Percentiles rank a stretch among this genome's conserved stretches.
Conservation (phyloP, 1,139 yeast species). For the Candida tropicalis region DNA sequence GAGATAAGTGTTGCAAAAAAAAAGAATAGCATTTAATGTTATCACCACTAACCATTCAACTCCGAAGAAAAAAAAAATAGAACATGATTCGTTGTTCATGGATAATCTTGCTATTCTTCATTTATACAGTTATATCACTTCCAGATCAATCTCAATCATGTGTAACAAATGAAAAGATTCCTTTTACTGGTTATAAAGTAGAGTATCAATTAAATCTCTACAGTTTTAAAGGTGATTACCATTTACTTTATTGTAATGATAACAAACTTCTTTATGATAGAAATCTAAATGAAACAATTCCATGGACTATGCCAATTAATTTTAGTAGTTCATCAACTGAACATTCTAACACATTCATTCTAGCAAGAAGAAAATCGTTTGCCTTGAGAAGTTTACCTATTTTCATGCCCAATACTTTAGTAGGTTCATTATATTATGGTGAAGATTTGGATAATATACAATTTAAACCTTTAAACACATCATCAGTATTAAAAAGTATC, state of each 20-base stretch:
- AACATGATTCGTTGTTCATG: too few relatives aligned
- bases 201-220: slow-evolving; percentile 28
- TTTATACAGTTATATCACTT: slow-evolving; percentile 5
- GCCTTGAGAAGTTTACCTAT: slow-evolving; percentile 27
- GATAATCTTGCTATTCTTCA: background rate
- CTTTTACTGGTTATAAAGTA: slow-evolving; percentile 38
- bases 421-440: slow-evolving; percentile 28
- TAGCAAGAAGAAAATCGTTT: slow-evolving; percentile 29
- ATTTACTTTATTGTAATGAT: slow-evolving; percentile 33
- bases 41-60: background rate
- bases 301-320: slow-evolving; percentile 24
- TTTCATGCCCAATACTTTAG: slow-evolving; percentile 27
- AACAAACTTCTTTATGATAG: slow-evolving; percentile 31
- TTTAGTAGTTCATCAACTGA: slow-evolving; percentile 9
- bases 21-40: background rate
- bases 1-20: background rate
- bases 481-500: slow-evolving; percentile 17
- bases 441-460: slow-evolving; percentile 7
- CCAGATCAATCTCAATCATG: slow-evolving; percentile 19
- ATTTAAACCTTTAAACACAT: slow-evolving; percentile 12
- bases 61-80: too few relatives aligned
- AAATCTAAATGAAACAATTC: slow-evolving; percentile 27
- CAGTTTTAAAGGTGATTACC: slow-evolving; percentile 20
- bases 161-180: slow-evolving; percentile 17
- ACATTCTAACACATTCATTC: slow-evolving; percentile 13